A percentile compares a stretch with the other conserved stretches of the same genome.
Conservation (phyloP, 306 rosid species). For the Sindora glabra region DNA sequence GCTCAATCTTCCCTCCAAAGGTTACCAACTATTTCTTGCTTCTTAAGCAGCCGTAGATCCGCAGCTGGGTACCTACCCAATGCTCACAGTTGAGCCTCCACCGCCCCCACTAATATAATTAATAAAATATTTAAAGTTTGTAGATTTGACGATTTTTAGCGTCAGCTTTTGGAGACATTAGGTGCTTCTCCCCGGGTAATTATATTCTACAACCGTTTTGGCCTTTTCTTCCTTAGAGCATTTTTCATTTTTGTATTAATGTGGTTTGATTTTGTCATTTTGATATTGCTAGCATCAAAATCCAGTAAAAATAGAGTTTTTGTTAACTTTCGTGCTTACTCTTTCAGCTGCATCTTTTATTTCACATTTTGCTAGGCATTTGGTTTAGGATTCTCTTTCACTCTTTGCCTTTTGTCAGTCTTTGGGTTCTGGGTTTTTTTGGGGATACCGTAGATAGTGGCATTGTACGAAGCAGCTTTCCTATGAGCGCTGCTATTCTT, state of each 20-base stretch:
- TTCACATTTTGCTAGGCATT: slow-evolving; percentile 29
- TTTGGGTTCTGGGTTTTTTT: slow-evolving; percentile 37
- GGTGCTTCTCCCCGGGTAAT: slow-evolving; percentile 8
- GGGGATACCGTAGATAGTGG: slow-evolving; percentile 40
- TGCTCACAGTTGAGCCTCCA: not conserved
- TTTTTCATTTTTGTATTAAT: not conserved
- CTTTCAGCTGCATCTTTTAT: slow-evolving; percentile 15
- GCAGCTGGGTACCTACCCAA: slow-evolving; percentile 8
- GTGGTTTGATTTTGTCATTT: slow-evolving; percentile 10
- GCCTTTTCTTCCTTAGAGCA: not conserved
- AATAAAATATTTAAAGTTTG: not conserved
- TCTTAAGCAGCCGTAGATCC: slow-evolving; percentile 32
- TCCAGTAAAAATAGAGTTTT: slow-evolving; percentile 3
- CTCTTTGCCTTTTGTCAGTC: slow-evolving; percentile 62
- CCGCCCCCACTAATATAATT: not conserved
- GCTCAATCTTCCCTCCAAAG: slow-evolving; percentile 26
- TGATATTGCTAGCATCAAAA: not conserved
- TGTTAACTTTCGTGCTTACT: not conserved
- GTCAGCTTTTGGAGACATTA: slow-evolving; percentile 24
- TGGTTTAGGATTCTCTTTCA: slow-evolving; percentile 42
- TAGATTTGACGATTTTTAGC: slow-evolving; percentile 19
- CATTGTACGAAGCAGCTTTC: slow-evolving; percentile 42
- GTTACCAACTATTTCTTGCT: slow-evolving; percentile 29
- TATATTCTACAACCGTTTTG: not conserved
- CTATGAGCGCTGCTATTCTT: slow-evolving; percentile 29